Evolutionary conservation across 179 eudicot genomes (phyloP).

Genomic region (Camellia oleifera): DNA sequence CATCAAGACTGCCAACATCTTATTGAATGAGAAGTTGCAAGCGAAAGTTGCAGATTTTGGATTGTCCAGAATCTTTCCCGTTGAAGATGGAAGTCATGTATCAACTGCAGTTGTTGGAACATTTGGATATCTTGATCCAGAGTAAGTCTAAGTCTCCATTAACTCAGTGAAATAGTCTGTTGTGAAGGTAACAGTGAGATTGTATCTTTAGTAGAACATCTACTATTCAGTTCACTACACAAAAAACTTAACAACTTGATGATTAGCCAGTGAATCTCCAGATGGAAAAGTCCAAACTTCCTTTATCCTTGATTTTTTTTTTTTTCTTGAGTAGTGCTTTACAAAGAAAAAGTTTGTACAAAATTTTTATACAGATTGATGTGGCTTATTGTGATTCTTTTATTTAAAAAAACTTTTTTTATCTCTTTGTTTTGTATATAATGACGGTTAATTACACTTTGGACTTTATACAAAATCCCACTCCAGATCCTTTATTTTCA

Average conservation of each 20-base stretch:
- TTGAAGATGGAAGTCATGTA: constrained; percentile 25
- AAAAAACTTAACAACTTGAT: no score
- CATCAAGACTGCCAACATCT: constrained; percentile 54
- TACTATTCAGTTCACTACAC: no score
- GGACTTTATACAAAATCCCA: no score
- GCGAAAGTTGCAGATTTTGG: constrained; percentile 69
- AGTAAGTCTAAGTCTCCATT: constrained; percentile 29
- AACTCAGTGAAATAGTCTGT: no score
- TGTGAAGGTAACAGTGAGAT: no score
- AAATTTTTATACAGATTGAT: neutral
- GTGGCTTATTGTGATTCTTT: no score
- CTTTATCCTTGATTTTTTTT: neutral
- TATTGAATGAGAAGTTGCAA: constrained; percentile 36
- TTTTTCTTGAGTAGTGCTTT: neutral
- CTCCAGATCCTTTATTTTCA: no score
- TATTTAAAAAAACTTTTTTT: no score
- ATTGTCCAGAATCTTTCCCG: constrained; percentile 42
- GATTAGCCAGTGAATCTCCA: no score
- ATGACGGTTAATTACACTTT: neutral
- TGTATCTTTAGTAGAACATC: no score
- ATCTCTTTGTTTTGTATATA: neutral
- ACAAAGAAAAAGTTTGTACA: no score
- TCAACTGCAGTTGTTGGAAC: constrained; percentile 47
- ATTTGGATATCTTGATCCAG: constrained; percentile 52
- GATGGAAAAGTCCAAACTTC: neutral